These are phyloP conservation scores for Umbelopsis ramanniana DNA, from an alignment of 192 early-diverging fungal genomes.

Conservation along the genomic window DNA sequence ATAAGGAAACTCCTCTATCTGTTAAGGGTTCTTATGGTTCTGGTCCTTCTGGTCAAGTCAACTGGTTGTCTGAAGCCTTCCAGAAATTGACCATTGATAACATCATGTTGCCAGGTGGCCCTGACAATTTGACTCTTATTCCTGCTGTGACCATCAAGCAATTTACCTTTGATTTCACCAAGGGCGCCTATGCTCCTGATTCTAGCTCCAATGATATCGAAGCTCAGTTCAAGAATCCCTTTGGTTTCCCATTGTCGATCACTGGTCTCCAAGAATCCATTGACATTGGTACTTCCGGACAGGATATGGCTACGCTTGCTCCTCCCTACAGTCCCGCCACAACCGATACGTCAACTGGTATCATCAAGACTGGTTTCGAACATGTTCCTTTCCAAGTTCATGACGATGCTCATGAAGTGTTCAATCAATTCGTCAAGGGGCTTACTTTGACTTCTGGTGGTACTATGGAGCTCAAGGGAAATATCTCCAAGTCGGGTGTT, in stretches of 20 bases:
- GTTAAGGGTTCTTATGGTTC: slow-evolving; percentile 33
- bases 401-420: slow-evolving; percentile 24
- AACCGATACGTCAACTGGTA: slow-evolving; percentile 22
- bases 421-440: slow-evolving; percentile 34
- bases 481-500: slow-evolving; percentile 33
- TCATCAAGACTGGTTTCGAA: slow-evolving; percentile 31
- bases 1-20: slow-evolving; percentile 31
- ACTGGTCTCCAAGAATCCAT: slow-evolving; percentile 52
- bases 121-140: slow-evolving; percentile 41
- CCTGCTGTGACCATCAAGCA: slow-evolving; percentile 45
- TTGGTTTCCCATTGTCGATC: slow-evolving; percentile 47
- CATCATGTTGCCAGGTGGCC: slow-evolving; percentile 36
- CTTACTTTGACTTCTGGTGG: slow-evolving; percentile 28
- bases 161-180: slow-evolving; percentile 54
- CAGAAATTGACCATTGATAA: slow-evolving; percentile 43
- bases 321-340: slow-evolving; percentile 31
- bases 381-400: slow-evolving; percentile 40
- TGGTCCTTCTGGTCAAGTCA: slow-evolving; percentile 41
- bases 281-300: slow-evolving; percentile 32
- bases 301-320: slow-evolving; percentile 30
- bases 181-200: slow-evolving; percentile 47
- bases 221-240: slow-evolving; percentile 44
- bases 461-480: slow-evolving; percentile 32
- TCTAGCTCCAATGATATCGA: slow-evolving; percentile 46
- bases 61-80: slow-evolving; percentile 50